A percentile compares a stretch with the other conserved stretches of the same genome.
Evolutionary conservation across 1,139 yeast genomes (phyloP).

Genomic region (Eremothecium coryli): DNA sequence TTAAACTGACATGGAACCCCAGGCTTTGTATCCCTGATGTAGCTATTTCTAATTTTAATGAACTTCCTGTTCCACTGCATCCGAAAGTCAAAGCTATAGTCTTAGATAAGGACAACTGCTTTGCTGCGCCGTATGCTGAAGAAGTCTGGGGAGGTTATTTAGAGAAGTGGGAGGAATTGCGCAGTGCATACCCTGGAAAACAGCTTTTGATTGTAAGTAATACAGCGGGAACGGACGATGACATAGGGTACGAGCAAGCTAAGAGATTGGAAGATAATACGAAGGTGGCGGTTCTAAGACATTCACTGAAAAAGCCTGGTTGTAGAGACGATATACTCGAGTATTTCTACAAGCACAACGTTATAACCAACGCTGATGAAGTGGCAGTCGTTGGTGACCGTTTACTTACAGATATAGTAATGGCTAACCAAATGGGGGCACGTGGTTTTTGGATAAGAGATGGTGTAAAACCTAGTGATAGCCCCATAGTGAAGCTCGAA

Average conservation of each 20-base stretch:
- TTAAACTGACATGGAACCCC: conserved; percentile 55
- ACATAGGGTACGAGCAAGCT: conserved; percentile 54
- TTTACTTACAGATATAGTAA: conserved; percentile 77
- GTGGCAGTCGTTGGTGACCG: conserved; percentile 87
- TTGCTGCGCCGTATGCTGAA: conserved; percentile 76
- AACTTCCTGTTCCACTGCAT: conserved; percentile 42
- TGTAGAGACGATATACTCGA: conserved; percentile 63
- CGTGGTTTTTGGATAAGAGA: conserved; percentile 74
- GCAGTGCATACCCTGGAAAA: conserved; percentile 52
- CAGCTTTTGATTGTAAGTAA: conserved; percentile 74
- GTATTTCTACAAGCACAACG: conserved; percentile 42
- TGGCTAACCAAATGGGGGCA: conserved; percentile 93
- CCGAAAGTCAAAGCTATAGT: conserved; percentile 64
- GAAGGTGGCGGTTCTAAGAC: conserved; percentile 71
- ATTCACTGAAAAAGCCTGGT: conserved; percentile 81
- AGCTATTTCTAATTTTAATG: conserved; percentile 56
- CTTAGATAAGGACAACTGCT: conserved; percentile 90
- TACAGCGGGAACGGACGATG: conserved; percentile 87
- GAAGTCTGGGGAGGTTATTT: conserved; percentile 70
- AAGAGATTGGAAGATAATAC: conserved; percentile 50
- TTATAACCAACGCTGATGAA: conserved; percentile 46
- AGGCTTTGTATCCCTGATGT: conserved; percentile 61
- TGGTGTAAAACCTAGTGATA: conserved; percentile 44
- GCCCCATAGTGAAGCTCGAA: conserved; percentile 20
- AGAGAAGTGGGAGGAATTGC: conserved; percentile 50